Evolutionary conservation across 805 yeast genomes (phyloP).

Genomic region (Teunomyces lycoperdinae): DNA sequence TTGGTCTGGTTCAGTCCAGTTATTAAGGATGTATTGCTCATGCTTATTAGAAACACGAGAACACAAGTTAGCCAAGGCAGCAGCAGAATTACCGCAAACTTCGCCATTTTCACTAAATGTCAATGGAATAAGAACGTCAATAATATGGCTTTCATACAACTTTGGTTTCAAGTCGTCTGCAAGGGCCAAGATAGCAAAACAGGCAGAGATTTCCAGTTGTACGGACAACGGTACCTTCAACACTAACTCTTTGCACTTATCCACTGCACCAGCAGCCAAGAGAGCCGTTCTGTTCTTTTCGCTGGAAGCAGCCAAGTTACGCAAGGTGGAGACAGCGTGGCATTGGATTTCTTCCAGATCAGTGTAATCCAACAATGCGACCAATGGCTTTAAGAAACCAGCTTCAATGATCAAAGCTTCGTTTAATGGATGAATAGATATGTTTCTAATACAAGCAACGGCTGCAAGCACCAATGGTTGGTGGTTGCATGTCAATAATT

Average conservation of each 20-base stretch:
- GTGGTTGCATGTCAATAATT: slow-evolving; percentile 81
- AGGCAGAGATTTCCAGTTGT: slow-evolving; percentile 94
- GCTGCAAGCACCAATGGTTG: slow-evolving; percentile 93
- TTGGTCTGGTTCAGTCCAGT: slow-evolving; percentile 77
- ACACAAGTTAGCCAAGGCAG: slow-evolving; percentile 93
- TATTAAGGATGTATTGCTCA: slow-evolving; percentile 63
- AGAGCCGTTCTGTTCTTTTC: slow-evolving; percentile 90
- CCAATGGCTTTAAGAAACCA: slow-evolving; percentile 91
- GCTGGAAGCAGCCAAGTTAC: slow-evolving; percentile 93
- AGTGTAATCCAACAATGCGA: slow-evolving; percentile 73
- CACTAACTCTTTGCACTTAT: slow-evolving; percentile 85
- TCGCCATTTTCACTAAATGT: slow-evolving; percentile 86
- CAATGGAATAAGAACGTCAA: slow-evolving; percentile 87
- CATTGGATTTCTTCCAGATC: slow-evolving; percentile 97
- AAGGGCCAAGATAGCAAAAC: slow-evolving; percentile 92
- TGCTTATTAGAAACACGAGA: slow-evolving; percentile 81
- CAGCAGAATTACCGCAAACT: slow-evolving; percentile 97
- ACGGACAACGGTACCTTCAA: slow-evolving; percentile 84
- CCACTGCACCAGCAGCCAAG: slow-evolving; percentile 93
- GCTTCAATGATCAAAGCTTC: slow-evolving; percentile 96
- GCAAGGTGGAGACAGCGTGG: slow-evolving; percentile 93
- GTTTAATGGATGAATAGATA: slow-evolving; percentile 93
- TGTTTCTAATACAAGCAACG: slow-evolving; percentile 96
- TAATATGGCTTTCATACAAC: slow-evolving; percentile 76
- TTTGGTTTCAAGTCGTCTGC: slow-evolving; percentile 92